phyloP scores from a whole-genome alignment of 2,329 filamentous ascomycete genomes.

The Ilyonectria mors-panacis region DNA sequence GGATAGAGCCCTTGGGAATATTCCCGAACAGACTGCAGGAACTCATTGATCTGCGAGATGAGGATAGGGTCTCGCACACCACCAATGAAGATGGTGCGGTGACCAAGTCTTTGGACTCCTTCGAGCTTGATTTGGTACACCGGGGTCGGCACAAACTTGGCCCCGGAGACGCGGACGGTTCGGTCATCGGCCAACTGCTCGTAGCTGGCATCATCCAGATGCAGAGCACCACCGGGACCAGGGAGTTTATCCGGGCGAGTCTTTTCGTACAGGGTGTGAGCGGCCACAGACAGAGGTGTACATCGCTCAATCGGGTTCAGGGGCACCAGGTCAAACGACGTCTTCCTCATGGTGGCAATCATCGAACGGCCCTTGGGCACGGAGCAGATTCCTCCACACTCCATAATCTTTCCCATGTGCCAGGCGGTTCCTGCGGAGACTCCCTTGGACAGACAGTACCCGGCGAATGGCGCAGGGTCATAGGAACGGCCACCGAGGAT shows the following conservation, averaged over 20 bases:
- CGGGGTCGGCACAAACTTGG: conserved; percentile 51
- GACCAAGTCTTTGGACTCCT: conserved; percentile 59
- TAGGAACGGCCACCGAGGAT: conserved; percentile 54
- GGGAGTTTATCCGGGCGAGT: conserved; percentile 62
- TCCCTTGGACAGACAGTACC: conserved; percentile 53
- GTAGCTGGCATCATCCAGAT: conserved; percentile 59
- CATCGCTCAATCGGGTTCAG: conserved; percentile 57
- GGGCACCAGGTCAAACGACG: conserved; percentile 64
- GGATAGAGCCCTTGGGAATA: conserved; percentile 43
- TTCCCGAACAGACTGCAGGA: conserved; percentile 50
- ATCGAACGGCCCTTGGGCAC: conserved; percentile 61
- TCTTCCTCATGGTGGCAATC: conserved; percentile 56
- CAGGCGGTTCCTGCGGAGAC: conserved; percentile 53
- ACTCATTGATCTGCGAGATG: conserved; percentile 56
- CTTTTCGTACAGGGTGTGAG: conserved; percentile 69
- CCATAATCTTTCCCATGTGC: conserved; percentile 46
- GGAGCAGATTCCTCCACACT: conserved; percentile 64
- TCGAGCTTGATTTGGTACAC: conserved; percentile 66
- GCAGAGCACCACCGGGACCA: conserved; percentile 64
- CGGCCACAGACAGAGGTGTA: conserved; percentile 63
- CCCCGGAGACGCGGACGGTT: conserved; percentile 58
- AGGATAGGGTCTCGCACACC: conserved; percentile 62
- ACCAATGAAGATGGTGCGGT: conserved; percentile 62
- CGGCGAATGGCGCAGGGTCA: conserved; percentile 58
- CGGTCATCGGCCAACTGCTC: conserved; percentile 50